These are phyloP conservation scores for Colletotrichum tabaci DNA, from an alignment of 2,329 filamentous ascomycete species.

Conservation along the genomic window DNA sequence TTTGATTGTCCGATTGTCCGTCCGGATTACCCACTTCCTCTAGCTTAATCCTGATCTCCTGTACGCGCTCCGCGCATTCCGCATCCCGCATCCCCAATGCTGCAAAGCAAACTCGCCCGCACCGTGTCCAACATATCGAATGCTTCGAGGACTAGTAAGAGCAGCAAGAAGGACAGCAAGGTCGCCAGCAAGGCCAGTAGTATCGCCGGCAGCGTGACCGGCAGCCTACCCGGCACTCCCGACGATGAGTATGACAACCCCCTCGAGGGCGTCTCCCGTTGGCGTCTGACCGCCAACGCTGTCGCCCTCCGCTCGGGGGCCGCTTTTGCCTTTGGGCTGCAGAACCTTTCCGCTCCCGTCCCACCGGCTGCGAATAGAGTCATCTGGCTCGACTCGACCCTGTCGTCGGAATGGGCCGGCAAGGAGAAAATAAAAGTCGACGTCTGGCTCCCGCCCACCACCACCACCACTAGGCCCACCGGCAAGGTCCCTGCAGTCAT, in stretches of 20 bases:
- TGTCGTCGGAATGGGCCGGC: slow-evolving; percentile 56
- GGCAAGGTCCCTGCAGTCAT: slow-evolving; percentile 55
- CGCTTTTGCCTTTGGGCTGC: slow-evolving; percentile 59
- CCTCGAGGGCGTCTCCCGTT: slow-evolving; percentile 60
- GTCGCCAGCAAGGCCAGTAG: slow-evolving; percentile 34
- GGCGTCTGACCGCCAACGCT: slow-evolving; percentile 59
- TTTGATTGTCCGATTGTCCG: slow-evolving; percentile 15
- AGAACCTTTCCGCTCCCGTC: slow-evolving; percentile 56
- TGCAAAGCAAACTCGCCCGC: slow-evolving; percentile 24
- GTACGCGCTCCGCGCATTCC: slow-evolving; percentile 17
- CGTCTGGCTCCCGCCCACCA: slow-evolving; percentile 55
- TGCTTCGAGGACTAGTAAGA: slow-evolving; percentile 20
- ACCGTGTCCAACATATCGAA: slow-evolving; percentile 28
- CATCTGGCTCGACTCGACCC: slow-evolving; percentile 60
- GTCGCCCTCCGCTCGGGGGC: slow-evolving; percentile 61
- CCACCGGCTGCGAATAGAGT: slow-evolving; percentile 56
- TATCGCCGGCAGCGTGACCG: slow-evolving; percentile 48
- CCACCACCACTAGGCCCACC: slow-evolving; percentile 37
- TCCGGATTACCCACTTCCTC: background rate
- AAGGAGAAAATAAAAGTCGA: slow-evolving; percentile 62
- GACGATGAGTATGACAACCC: slow-evolving; percentile 59
- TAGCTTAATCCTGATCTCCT: slow-evolving; percentile 6
- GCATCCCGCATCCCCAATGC: slow-evolving; percentile 30
- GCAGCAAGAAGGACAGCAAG: slow-evolving; percentile 29
- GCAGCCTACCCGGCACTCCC: slow-evolving; percentile 44